Evolutionary conservation across 495 filamentous ascomycete genomes (phyloP), one percentile per base, ranked within the genome.

Genomic region (Glutinoglossum americanum): DNA sequence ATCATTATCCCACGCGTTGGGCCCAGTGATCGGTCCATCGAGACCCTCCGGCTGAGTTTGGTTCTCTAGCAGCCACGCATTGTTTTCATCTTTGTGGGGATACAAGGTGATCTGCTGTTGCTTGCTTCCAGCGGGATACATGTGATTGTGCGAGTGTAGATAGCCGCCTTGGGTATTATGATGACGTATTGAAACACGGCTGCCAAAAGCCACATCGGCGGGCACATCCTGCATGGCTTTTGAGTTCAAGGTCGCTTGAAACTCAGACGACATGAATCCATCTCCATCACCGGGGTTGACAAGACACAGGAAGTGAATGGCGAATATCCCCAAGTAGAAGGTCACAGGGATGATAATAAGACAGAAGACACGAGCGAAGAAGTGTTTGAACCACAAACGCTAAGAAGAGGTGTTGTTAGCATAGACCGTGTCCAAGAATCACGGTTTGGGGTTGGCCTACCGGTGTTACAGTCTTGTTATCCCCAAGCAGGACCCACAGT

Each of bases 181-280:
- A 67, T 98, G 92, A 62, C 92, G 85, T 61, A 98, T 77, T 64
- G 74, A 79, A 62, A 98, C 74, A 45, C 85, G 81, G 64, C 87
- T 92, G 45, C 92, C 92, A 64, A 88, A 84, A 27, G 84, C 81
- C 60, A 98, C 81, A 70, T 98, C 89, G 3, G 85, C 92, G 0
- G 92, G 82, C 19, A 95, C 89, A 66, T 93, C 89, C 66, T 87
- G 80, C 92, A 98, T 98, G 35, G 74, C 79, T 72, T 97, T 97
- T 45, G 83, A 89, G 69, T 96, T 98, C 58, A 98, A 73, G 1
- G 92, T 98, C 25, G 93, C 86, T 69, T 97, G 93, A 73, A 98
- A 98, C 68, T 98, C 93, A 33, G 89, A 94, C 61, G 87, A 94
- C 92, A 98, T 98, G 75, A 98, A 98, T 56, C 92, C 92, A 68